Conservation (phyloP, 768 basidiomycete species). For the Lactarius hatsudake region DNA sequence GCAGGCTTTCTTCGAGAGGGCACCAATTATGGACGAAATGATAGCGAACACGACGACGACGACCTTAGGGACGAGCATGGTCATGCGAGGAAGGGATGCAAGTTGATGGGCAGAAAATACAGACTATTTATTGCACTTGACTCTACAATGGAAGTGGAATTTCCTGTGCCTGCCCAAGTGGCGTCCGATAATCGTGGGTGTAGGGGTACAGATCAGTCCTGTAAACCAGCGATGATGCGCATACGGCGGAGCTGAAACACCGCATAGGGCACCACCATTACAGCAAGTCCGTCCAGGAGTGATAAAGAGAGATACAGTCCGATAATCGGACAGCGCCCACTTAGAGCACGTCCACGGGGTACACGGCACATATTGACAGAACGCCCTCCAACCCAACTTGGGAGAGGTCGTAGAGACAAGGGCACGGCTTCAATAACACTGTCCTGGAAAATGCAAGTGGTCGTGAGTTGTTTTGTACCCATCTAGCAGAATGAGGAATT, state of each 20-base stretch:
- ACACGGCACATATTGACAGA: background rate
- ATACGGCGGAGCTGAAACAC: background rate
- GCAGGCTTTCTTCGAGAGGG: constrained; percentile 7
- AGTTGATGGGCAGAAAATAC: background rate
- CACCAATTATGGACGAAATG: background rate
- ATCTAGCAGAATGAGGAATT: background rate
- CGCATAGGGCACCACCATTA: background rate
- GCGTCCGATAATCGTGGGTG: constrained; percentile 8
- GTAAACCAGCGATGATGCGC: background rate
- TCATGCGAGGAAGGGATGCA: background rate
- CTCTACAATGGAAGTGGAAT: background rate
- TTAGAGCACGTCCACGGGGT: background rate
- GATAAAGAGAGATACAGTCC: background rate
- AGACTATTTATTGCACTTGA: constrained; percentile 3
- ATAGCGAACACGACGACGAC: background rate
- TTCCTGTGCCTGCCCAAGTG: background rate
- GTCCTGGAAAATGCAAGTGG: background rate
- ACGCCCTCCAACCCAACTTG: background rate
- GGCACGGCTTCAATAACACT: background rate
- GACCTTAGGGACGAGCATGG: constrained; percentile 1
- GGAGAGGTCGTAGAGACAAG: background rate
- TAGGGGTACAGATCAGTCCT: background rate
- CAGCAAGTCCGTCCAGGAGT: background rate
- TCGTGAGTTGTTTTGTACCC: background rate
- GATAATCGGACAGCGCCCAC: constrained; percentile 1